Evolutionary conservation across 116 monocot species (phyloP), one percentile per base, ranked within the genome.

Genomic region (Dioscorea cayenensis): DNA sequence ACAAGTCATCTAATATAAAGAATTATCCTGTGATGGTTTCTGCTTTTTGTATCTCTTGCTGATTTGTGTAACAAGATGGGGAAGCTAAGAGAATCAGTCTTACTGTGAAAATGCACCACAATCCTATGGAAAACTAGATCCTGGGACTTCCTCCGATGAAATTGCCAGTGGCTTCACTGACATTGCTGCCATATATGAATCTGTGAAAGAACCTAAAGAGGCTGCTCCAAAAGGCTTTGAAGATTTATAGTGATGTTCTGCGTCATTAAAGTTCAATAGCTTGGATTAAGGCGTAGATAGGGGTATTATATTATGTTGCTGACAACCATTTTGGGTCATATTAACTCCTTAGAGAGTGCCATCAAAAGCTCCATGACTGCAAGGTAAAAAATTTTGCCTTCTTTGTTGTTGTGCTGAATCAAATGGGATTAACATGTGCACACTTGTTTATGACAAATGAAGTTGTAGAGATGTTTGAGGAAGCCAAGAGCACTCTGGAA

Each of bases 41-140:
- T 22, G 73, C 73, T 35, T 73, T 68, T 51, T 68, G n/a, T 79
- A 29, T 67, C 68, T 35, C 72, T 73, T 36, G 79, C 79, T 23
- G 79, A 79, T 73, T 65, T 79, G 23, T 79, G 73, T 51, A 68
- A 73, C 62, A 69, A 71, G 69, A 79, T 32, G 0, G 79, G 79
- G 22, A 73, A 69, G 62, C 60, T 79, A 18, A 32, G 69, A 49
- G 68, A 79, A 50, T 73, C 72, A 49, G 36, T 73, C 71, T 36
- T 69, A 73, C 36, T 79, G 79, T 69, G 69, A 79, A 68, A 74
- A 68, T 73, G 73, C 69, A 18, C 67, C 72, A 17, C 66, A 37
- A 22, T 73, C 72, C 17, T 78, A 78, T 25, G 32, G 62, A 68
- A 79, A 79, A 52, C 79, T 68, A 35, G 51, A 68, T 36, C 63